These are phyloP conservation scores for Phytophthora podocarpi DNA, from an alignment of 352 stramenopile genomes.

Conservation along the genomic window DNA sequence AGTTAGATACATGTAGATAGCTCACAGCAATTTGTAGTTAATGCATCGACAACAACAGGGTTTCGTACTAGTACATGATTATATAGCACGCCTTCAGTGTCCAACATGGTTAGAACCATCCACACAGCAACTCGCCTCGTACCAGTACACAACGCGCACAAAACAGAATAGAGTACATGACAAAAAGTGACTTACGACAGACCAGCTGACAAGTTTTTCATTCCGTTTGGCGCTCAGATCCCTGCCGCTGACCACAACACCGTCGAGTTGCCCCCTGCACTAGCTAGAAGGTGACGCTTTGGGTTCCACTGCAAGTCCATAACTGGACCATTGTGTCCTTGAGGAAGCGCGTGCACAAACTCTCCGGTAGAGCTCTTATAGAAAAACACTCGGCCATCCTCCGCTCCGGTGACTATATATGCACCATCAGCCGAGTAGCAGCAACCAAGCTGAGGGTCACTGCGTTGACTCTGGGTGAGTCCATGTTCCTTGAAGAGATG, in stretches of 20 bases:
- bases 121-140: too few relatives aligned
- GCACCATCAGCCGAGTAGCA: constrained; percentile 78
- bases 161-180: too few relatives aligned
- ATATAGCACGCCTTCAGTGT: too few relatives aligned
- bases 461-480: constrained; percentile 31
- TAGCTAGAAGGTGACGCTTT: constrained; percentile 81
- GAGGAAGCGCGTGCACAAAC: constrained; percentile 55
- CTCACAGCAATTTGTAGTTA: too few relatives aligned
- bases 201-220: constrained; percentile 4
- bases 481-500: constrained; percentile 73
- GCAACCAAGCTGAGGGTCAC: constrained; percentile 57
- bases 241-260: constrained; percentile 70
- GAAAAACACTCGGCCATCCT: constrained; percentile 76
- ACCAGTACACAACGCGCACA: too few relatives aligned
- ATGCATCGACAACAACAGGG: too few relatives aligned
- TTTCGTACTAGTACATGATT: too few relatives aligned
- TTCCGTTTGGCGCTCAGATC: constrained; percentile 22
- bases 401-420: constrained; percentile 72
- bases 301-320: constrained; percentile 84
- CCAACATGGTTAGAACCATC: too few relatives aligned
- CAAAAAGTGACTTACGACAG: too few relatives aligned
- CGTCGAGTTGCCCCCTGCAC: constrained; percentile 71
- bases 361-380: constrained; percentile 70
- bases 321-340: constrained; percentile 68
- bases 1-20: too few relatives aligned